These are phyloP conservation scores for Hemileccinum impolitum DNA, from an alignment of 768 basidiomycete species.

Conservation along the genomic window DNA sequence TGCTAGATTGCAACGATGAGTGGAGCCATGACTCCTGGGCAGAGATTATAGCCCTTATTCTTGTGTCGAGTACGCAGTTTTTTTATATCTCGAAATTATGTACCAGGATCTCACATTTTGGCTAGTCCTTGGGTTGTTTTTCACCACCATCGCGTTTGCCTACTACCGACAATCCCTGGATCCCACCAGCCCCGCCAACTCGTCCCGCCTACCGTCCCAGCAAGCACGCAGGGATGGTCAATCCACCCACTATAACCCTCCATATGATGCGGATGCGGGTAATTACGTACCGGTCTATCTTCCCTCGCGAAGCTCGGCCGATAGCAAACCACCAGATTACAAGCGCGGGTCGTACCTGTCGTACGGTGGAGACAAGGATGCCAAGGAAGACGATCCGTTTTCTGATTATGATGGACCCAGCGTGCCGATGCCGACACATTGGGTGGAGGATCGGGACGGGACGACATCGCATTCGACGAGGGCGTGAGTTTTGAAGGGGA, in stretches of 20 bases:
- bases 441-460: constrained; percentile 44
- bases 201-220: constrained; percentile 40
- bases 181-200: constrained; percentile 55
- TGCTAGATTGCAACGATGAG: constrained; percentile 55
- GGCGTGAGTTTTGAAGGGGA: constrained; percentile 9
- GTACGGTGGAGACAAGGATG: constrained; percentile 28
- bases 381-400: constrained; percentile 52
- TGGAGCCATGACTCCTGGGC: constrained; percentile 69
- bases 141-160: constrained; percentile 61
- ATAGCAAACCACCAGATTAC: constrained; percentile 52
- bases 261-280: constrained; percentile 38
- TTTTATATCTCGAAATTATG: too few relatives aligned
- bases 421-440: constrained; percentile 33
- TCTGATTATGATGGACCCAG: constrained; percentile 43
- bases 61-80: constrained; percentile 50
- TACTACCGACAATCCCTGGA: constrained; percentile 77
- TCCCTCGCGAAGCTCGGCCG: constrained; percentile 52
- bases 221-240: constrained; percentile 37
- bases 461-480: constrained; percentile 15
- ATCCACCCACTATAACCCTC: constrained; percentile 57
- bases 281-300: constrained; percentile 37
- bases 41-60: constrained; percentile 60
- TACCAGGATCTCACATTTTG: neutral
- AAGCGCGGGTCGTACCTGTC: constrained; percentile 33
- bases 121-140: constrained; percentile 55